Base-by-base conservation (phyloP, 768 basidiomycete genomes). In the Cyclocybe aegerita region DNA sequence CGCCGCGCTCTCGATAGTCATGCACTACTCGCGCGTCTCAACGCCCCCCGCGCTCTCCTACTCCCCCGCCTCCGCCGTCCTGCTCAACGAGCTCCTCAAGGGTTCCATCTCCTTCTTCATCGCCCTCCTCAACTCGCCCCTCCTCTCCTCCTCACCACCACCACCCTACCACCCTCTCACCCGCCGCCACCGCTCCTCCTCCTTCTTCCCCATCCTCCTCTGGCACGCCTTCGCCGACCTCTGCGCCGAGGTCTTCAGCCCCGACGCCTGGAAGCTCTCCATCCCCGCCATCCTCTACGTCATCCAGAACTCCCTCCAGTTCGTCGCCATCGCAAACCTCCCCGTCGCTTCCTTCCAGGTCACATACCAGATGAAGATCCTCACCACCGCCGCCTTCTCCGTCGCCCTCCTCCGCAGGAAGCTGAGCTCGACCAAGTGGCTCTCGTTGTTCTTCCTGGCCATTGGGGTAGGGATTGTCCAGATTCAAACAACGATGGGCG, bases 271-370 rank as follows among this genome's bases (percentile, higher is more conserved):
- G 93, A 98, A 98, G 65, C 83, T 98, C 29, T 93, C 93, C 31
- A 95, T 99, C 56, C 96, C 96, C 1, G 95, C 96, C 14, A 78
- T 97, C 54, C 86, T 98, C 57, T 98, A 97, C 62, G 86, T 94
- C 56, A 80, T 96, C n/a, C 93, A 98, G 70, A 98, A 98, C 67
- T 90, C 91, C 35, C 83, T 99, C 16, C 97, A 98, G 68, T 99
- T 96, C 69, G 92, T 97, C 57, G 97, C 97, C 16, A 88, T 96
- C 54, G 83, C 84, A 57, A 98, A 99, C 70, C 82, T 99, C 50
- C 92, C 93, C 35, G 95, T 93, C 46, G 96, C 97, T 10, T 93
- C 96, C 2, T 99, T 98, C 73, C 96, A 98, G 67, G 93, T 98
- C 55, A 91, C 90, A 7, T 96, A 98, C 67, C 94, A 98, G 70